Conservation (phyloP, 371 early-diverging fungal genomes). For the Circinella umbellata region DNA sequence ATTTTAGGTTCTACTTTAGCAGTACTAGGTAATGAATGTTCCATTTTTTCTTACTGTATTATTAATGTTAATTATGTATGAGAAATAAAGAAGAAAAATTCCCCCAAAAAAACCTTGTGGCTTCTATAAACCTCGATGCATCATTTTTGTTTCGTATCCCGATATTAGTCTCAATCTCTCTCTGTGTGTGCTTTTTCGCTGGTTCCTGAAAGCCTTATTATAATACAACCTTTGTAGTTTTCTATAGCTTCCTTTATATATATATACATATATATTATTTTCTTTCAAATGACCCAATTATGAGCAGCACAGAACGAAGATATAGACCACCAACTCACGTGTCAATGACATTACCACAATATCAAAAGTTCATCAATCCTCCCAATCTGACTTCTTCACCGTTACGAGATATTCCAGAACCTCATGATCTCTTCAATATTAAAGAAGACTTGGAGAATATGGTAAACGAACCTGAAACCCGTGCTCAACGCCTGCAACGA, state of each 20-base stretch:
- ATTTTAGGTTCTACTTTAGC: constrained; percentile 32
- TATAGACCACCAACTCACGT: constrained; percentile 13
- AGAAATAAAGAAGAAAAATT: constrained; percentile 15
- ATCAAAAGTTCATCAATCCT: constrained; percentile 14
- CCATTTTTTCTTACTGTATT: constrained; percentile 2
- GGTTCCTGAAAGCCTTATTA: too few species aligned
- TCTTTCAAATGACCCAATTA: neutral
- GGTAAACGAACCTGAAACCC: constrained; percentile 26
- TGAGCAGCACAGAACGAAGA: constrained; percentile 5
- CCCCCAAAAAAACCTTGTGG: neutral
- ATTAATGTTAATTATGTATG: too few species aligned
- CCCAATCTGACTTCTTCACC: constrained; percentile 19
- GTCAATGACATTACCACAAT: constrained; percentile 20
- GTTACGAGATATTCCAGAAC: constrained; percentile 34
- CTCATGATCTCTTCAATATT: constrained; percentile 33
- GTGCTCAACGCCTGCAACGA: constrained; percentile 27
- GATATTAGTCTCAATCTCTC: too few species aligned
- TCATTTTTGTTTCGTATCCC: too few species aligned
- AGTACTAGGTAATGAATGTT: constrained; percentile 10
- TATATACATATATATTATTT: too few species aligned
- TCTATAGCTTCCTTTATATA: too few species aligned
- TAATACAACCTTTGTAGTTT: too few species aligned
- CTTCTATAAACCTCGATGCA: too few species aligned
- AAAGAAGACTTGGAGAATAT: constrained; percentile 40
- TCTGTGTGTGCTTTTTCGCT: too few species aligned